phyloP scores from a whole-genome alignment of 139 green algal genomes.

The Dunaliella sp. region DNA sequence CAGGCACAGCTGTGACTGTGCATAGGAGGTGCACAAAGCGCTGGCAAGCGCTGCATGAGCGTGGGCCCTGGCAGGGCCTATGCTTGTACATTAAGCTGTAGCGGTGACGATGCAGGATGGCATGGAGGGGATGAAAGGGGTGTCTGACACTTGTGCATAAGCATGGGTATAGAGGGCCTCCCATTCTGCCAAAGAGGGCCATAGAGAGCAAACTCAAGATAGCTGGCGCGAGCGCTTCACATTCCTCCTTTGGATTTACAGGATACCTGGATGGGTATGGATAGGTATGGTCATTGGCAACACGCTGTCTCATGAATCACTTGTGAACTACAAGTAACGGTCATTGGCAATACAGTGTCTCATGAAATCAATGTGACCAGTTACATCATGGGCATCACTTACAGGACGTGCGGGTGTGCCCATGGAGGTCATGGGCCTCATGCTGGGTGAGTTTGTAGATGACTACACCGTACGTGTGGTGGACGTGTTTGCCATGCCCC shows the following conservation, averaged over 20 bases:
- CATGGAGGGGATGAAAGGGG: too few species aligned
- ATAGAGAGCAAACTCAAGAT: background rate
- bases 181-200: too few species aligned
- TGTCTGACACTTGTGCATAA: too few species aligned
- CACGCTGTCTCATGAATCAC: too few species aligned
- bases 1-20: too few species aligned
- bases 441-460: conserved; percentile 99
- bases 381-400: background rate
- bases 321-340: background rate
- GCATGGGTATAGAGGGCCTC: too few species aligned
- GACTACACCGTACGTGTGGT: conserved; percentile 98
- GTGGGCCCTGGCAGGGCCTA: too few species aligned
- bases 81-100: too few species aligned
- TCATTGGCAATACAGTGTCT: too few species aligned
- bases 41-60: background rate
- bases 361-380: background rate
- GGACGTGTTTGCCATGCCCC: conserved; percentile 99
- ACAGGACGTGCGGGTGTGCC: conserved; percentile 93
- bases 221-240: background rate
- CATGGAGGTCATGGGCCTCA: conserved; percentile 99
- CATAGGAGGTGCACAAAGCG: too few species aligned
- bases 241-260: background rate
- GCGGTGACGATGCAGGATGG: too few species aligned
- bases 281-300: background rate
- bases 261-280: background rate